Conservation (phyloP, 306 rosid genomes). For the Biancaea sappan region DNA sequence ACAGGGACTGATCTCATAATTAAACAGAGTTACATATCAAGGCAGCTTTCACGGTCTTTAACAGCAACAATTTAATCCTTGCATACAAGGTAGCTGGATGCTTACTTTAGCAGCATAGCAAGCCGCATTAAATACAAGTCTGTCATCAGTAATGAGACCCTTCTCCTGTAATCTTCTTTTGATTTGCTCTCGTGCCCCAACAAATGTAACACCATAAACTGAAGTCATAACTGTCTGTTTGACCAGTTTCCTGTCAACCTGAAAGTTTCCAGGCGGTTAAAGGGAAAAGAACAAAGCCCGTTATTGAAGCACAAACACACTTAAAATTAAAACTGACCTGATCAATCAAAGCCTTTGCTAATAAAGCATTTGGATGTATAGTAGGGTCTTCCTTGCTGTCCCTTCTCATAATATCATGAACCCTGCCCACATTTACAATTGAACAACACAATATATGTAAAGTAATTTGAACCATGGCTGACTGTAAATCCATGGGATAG, state of each 20-base stretch:
- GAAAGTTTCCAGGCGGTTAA: slow-evolving; percentile 43
- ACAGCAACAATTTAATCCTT: neutral
- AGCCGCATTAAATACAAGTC: slow-evolving; percentile 46
- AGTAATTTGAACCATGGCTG: slow-evolving; percentile 3
- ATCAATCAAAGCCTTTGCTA: slow-evolving; percentile 66
- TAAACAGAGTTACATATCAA: slow-evolving; percentile 19
- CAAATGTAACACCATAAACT: slow-evolving; percentile 81
- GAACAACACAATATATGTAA: neutral
- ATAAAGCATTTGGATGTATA: slow-evolving; percentile 59
- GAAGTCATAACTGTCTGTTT: slow-evolving; percentile 94
- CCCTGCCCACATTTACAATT: slow-evolving; percentile 52
- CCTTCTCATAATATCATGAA: slow-evolving; percentile 67
- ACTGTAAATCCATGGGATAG: neutral
- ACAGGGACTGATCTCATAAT: neutral
- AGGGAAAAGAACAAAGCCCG: slow-evolving; percentile 5
- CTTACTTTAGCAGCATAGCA: slow-evolving; percentile 47
- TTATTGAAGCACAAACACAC: slow-evolving; percentile 12
- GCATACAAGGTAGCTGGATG: slow-evolving; percentile 24
- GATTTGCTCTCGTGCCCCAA: slow-evolving; percentile 90
- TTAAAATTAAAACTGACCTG: slow-evolving; percentile 54
- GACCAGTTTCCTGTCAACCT: slow-evolving; percentile 87
- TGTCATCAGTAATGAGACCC: slow-evolving; percentile 71
- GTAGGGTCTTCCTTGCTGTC: slow-evolving; percentile 70
- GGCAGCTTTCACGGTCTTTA: slow-evolving; percentile 17
- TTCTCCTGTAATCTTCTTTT: slow-evolving; percentile 83